Base-by-base conservation (phyloP, 306 rosid genomes). In the Sindora glabra region DNA sequence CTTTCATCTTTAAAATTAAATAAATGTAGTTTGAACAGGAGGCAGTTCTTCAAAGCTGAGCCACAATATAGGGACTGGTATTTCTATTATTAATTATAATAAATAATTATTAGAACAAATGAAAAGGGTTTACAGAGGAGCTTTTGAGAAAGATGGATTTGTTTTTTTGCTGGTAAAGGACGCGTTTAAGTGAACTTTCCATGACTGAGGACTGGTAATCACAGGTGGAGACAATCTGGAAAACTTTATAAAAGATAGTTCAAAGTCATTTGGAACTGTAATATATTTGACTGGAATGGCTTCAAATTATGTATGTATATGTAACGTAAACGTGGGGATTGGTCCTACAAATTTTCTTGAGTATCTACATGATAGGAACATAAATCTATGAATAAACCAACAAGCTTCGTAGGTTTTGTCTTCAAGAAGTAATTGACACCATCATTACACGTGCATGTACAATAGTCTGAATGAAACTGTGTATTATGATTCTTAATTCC, bases 21-120 rank as follows among this genome's bases (percentile, higher is more conserved):
- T 26, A 45, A 10, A 21, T 88, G 97, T 82, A 78, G 97, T 84
- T 80, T 83, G 95, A 94, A 84, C 24, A 68, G 90, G 95, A 73
- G 76, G 90, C 99, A 94, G 14, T 75, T 56, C 39, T 94, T 94
- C 99, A 86, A 83, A 85, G 89, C 80, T 73, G 53, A 74, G 72
- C 78, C 95, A 67, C 65, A 70, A 86, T 70, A 78, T 77, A 59
- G 73, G 94, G 90, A 76, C 74, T 47, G 69, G 37, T 58, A n/a
- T n/a, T 61, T 36, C 40, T 64, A 58, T 40, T 32, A 61, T 56
- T 64, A 62, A 54, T 64, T 70, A 38, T 53, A 71, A 60, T 15
- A 24, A 34, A 37, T 10, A 55, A 47, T 14, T 33, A 68, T 44
- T 49, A 50, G 15, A 30, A 57, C 19, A 54, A 64, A 51, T 65